Evolutionary conservation across 2,329 filamentous ascomycete species (phyloP), one percentile per base, ranked within the genome.

Genomic region (Fusarium lyarnte): DNA sequence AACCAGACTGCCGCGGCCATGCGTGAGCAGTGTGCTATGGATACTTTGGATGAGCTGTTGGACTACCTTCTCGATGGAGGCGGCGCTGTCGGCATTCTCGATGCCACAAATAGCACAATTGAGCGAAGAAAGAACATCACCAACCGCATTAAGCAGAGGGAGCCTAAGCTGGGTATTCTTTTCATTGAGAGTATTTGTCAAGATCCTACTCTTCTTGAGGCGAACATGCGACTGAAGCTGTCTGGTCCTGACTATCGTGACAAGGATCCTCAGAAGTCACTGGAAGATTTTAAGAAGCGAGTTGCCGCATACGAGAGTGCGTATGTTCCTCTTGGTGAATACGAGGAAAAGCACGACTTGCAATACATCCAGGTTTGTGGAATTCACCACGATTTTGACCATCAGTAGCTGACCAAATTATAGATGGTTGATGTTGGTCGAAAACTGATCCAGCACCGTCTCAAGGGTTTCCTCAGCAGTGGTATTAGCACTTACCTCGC

Each of bases 181-280:
- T 99, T 98, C 81, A 92, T 99, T 33, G 96, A 99, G 84, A 97
- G 94, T 77, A 92, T 97, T 58, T 99, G 96, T 81, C 88, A 94
- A 68, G 95, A 98, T 76, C 87, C 93, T 66, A 90, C 90, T 81
- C 85, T 98, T 31, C 87, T 98, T 41, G 95, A 98, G 81, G 94
- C 95, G 23, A 98, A 98, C 79, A 98, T 98, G 94, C 94, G 95
- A 33, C 85, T 98, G 70, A 98, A 98, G 85, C 90, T 98, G 11
- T 97, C 94, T 7, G 96, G 96, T 1, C 96, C 96, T 0, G 96
- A 99, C 81, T 99, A 99, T 84, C 94, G 92, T 78, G 94, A 94
- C 79, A 97, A 97, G 83, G 95, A 99, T 77, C 95, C 96, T 0
- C 84, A 90, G 61, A 90, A 93, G 78, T 95, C 96, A 3, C 85